These are phyloP conservation scores for Fusarium sp. DNA, from an alignment of 2,329 filamentous ascomycete genomes.

Conservation along the genomic window DNA sequence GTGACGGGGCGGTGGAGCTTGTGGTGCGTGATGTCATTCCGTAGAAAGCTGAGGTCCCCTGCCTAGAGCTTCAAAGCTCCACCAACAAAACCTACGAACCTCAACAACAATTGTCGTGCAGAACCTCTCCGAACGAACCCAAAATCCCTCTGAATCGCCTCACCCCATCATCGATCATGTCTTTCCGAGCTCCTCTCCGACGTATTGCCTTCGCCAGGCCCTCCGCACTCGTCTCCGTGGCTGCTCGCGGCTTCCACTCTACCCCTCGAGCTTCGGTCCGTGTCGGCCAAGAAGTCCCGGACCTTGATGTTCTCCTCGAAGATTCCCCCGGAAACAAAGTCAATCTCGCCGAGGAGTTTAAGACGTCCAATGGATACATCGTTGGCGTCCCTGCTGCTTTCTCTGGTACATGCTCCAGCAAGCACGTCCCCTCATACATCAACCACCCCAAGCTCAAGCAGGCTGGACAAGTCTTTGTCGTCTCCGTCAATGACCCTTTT, in stretches of 20 bases:
- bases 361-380: constrained; percentile 79
- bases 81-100: constrained; percentile 9
- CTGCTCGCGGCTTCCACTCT: constrained; percentile 69
- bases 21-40: constrained; percentile 45
- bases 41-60: constrained; percentile 2
- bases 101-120: constrained; percentile 32
- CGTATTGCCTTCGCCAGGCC: constrained; percentile 50
- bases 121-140: constrained; percentile 8
- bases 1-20: constrained; percentile 25
- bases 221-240: constrained; percentile 25
- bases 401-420: constrained; percentile 67
- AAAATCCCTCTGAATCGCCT: neutral
- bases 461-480: constrained; percentile 87
- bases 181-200: constrained; percentile 53
- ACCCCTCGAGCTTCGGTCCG: constrained; percentile 74
- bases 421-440: constrained; percentile 89
- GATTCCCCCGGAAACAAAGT: constrained; percentile 92
- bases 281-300: constrained; percentile 82
- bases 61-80: constrained; percentile 25
- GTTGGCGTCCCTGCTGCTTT: constrained; percentile 88
- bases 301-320: constrained; percentile 82
- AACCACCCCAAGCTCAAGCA: constrained; percentile 80
- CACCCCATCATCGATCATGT: constrained; percentile 46
- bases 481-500: constrained; percentile 94
- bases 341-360: constrained; percentile 82